Base-by-base conservation (phyloP, 1,284 basidiomycete species). In the Thelephora terrestris region DNA sequence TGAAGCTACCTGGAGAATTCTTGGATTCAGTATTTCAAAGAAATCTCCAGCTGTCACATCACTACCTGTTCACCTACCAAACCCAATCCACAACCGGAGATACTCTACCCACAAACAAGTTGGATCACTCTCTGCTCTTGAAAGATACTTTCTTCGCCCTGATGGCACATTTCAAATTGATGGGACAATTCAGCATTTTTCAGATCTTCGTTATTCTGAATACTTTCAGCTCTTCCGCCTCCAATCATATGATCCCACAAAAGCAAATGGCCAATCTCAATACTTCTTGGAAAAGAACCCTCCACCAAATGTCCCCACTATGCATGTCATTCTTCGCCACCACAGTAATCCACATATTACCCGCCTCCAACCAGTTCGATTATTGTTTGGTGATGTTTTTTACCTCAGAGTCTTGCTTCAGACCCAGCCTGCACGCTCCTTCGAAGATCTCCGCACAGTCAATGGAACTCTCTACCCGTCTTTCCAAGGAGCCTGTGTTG, bases 1-100 rank as follows among this genome's bases (percentile, higher is more conserved):
- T 0, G 67, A 71, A 53, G 64, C 62, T 0, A 52, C 58, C 0
- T 69, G 67, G 67, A 54, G 64, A 3, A 65, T 67, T 16, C 42
- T 68, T 0, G 63, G 63, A 0, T 68, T 59, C 52, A 53, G 60
- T 27, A 56, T 69, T 23, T 58, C 60, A 0, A 44, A 50, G 5
- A 67, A 68, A 47, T 48, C 58, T 1, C 68, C 68, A 21, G 51
- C 54, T 7, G 65, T 70, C 2, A 58, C 58, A 1, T 10, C 55
- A 0, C 53, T 68, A 5, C 59, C 59, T n/a, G 53, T 70, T 36
- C 67, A 69, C 51, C 53, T 64, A 2, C 53, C 47, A 7, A 38
- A 44, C 9, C 43, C 38, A 12, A 50, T 20, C 7, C 3, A 32
- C 20, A 50, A 57, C 42, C 54, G 50, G 9, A 60, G 60, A 39